Evolutionary conservation across 1,284 basidiomycete species (phyloP).

Genomic region (Marasmius tenuissimus): DNA sequence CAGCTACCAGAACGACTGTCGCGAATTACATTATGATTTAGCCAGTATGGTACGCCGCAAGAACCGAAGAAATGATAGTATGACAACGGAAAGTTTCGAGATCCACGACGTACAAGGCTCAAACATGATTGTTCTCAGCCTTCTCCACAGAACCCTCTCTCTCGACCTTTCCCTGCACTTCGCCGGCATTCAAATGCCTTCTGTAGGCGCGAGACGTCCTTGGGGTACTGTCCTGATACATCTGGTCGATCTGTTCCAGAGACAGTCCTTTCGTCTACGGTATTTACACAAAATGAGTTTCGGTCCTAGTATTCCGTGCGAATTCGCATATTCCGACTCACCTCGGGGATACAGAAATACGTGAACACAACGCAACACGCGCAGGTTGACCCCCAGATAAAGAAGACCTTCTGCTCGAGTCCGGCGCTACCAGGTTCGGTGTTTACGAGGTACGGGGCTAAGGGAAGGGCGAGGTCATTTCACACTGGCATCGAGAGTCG

Average conservation of each 20-base stretch:
- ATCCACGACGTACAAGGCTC: too few relatives aligned
- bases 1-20: too few relatives aligned
- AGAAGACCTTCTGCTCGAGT: conserved; percentile 84
- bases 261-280: conserved; percentile 65
- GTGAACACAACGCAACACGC: conserved; percentile 70
- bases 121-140: too few relatives aligned
- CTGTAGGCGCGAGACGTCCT: conserved; percentile 49
- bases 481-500: neutral
- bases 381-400: conserved; percentile 84
- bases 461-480: conserved; percentile 25
- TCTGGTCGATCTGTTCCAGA: conserved; percentile 71
- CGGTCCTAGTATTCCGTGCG: neutral
- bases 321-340: conserved; percentile 17
- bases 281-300: conserved; percentile 14
- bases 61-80: too few relatives aligned
- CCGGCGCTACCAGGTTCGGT: conserved; percentile 51
- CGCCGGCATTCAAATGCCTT: conserved; percentile 37
- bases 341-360: conserved; percentile 78
- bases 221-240: conserved; percentile 57
- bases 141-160: neutral
- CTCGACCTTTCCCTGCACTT: neutral
- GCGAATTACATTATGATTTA: too few relatives aligned
- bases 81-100: too few relatives aligned
- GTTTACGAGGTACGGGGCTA: conserved; percentile 79
- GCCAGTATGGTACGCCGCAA: too few relatives aligned